phyloP scores from a whole-genome alignment of 352 stramenopile species.

The Phytophthora citrophthora region DNA sequence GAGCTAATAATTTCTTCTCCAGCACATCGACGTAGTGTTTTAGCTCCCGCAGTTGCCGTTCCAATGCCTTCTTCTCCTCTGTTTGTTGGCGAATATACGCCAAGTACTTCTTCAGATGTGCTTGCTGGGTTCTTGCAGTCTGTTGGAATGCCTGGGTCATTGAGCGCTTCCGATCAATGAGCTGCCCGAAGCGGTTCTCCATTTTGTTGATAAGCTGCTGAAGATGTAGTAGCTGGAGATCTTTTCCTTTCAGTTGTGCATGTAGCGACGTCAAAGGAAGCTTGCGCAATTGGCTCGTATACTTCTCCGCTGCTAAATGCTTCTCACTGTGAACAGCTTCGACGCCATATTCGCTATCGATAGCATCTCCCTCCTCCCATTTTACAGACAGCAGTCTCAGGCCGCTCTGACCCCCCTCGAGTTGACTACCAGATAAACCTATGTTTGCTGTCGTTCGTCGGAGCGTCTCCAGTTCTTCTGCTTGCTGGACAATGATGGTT shows the following conservation, averaged over 20 bases:
- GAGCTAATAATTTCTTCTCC: slow-evolving; percentile 36
- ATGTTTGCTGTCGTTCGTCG: slow-evolving; percentile 1
- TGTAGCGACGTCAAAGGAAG: slow-evolving; percentile 50
- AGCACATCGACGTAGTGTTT: slow-evolving; percentile 36
- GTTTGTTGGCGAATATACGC: slow-evolving; percentile 31
- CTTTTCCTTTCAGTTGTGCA: slow-evolving; percentile 42
- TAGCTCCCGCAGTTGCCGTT: slow-evolving; percentile 24
- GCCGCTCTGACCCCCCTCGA: background rate
- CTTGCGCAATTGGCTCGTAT: slow-evolving; percentile 19
- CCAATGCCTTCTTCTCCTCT: slow-evolving; percentile 31
- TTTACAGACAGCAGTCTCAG: background rate
- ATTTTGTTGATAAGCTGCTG: slow-evolving; percentile 39
- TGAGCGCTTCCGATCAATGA: slow-evolving; percentile 35
- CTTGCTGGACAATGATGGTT: slow-evolving; percentile 46
- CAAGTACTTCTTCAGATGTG: slow-evolving; percentile 50
- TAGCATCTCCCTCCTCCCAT: background rate
- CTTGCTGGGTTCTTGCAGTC: slow-evolving; percentile 35
- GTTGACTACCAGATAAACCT: slow-evolving; percentile 7
- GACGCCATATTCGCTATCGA: background rate
- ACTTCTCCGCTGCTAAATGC: slow-evolving; percentile 5
- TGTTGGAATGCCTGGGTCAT: slow-evolving; percentile 38
- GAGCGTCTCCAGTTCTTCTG: slow-evolving; percentile 40
- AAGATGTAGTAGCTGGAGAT: slow-evolving; percentile 39
- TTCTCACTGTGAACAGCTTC: background rate
- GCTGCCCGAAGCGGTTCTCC: slow-evolving; percentile 25